Base-by-base conservation (phyloP, 2,329 filamentous ascomycete genomes). In the Colletotrichum sojae region DNA sequence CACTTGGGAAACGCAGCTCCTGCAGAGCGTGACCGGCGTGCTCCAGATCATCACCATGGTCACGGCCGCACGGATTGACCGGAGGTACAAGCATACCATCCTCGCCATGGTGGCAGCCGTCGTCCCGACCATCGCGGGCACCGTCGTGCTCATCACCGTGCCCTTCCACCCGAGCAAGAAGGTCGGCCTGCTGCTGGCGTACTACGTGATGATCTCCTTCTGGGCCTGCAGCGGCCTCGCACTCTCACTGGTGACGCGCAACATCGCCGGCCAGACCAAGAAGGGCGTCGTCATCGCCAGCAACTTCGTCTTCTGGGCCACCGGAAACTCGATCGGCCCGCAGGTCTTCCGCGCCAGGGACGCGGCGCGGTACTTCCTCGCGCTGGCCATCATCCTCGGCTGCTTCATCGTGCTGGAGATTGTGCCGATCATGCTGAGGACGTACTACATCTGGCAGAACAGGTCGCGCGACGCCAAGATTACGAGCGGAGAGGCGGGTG, bases 41-140 rank as follows among this genome's bases (percentile, higher is more conserved):
- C 92, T 92, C 72, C 93, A 94, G 73, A 92, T 94, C 70, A 82
- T 91, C 59, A 87, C 93, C 3, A 83, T 94, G 4, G 80, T 94
- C 27, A 82, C 82, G 0, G 92, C 91, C 0, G 86, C 89, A 0
- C 94, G 86, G 85, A 76, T 94, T 5, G 90, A 91, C 15, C 91
- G 90, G 79, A 91, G 87, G 77, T 91, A 86, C 1, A 81, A 84
- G 22, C 91, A 94, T 78, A 94, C 92, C 72, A 77, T 91, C 12
- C 73, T 92, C 13, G 83, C 89, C 56, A 94, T 94, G 90, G 79
- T 87, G 9, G 79, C 85, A 2, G 93, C 89, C 74, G 83, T 91
- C 22, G 81, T 93, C 22, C 91, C 91, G 5, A 78, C 82, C 5
- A 79, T 83, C 4, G 72, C 81, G 1, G 84, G 83, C 6, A 83